A percentile compares a stretch with the other conserved stretches of the same genome.
These are phyloP conservation scores for Pythium aristosporum DNA, from an alignment of 352 stramenopile species.

Conservation along the genomic window DNA sequence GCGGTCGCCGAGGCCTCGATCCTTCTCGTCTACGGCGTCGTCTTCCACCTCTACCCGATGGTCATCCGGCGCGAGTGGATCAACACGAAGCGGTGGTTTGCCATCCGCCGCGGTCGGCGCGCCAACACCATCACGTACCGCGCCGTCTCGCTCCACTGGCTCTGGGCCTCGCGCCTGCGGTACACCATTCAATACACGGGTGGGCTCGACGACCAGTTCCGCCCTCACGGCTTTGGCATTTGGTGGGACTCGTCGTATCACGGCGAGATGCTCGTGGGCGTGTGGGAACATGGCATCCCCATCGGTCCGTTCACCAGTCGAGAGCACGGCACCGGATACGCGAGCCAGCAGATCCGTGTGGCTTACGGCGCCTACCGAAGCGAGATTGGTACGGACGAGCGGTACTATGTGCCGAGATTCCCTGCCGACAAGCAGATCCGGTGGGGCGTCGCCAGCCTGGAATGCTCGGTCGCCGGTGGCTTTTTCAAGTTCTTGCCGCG, in stretches of 20 bases:
- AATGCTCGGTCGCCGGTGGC: constrained; percentile 67
- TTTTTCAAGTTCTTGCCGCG: constrained; percentile 70
- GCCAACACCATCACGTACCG: constrained; percentile 37
- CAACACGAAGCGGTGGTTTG: constrained; percentile 35
- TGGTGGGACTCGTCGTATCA: constrained; percentile 67
- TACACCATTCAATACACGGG: constrained; percentile 51
- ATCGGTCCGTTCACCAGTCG: constrained; percentile 60
- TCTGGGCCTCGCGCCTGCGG: constrained; percentile 19
- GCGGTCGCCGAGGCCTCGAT: constrained; percentile 31
- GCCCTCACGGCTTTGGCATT: constrained; percentile 56
- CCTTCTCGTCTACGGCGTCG: constrained; percentile 32
- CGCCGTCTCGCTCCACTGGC: constrained; percentile 5
- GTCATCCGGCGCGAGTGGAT: constrained; percentile 38
- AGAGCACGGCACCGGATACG: constrained; percentile 56
- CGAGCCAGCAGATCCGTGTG: constrained; percentile 41
- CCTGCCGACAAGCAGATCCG: constrained; percentile 12
- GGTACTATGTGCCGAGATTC: constrained; percentile 39
- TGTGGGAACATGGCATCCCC: constrained; percentile 54
- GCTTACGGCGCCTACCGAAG: constrained; percentile 40
- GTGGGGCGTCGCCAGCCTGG: constrained; percentile 41
- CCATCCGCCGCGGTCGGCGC: constrained; percentile 27
- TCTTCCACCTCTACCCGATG: constrained; percentile 45
- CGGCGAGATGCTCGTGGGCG: constrained; percentile 52
- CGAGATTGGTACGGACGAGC: constrained; percentile 32
- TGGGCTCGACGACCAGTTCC: constrained; percentile 37